Conservation (phyloP, 306 rosid species). For the Herpetospermum pedunculosum region DNA sequence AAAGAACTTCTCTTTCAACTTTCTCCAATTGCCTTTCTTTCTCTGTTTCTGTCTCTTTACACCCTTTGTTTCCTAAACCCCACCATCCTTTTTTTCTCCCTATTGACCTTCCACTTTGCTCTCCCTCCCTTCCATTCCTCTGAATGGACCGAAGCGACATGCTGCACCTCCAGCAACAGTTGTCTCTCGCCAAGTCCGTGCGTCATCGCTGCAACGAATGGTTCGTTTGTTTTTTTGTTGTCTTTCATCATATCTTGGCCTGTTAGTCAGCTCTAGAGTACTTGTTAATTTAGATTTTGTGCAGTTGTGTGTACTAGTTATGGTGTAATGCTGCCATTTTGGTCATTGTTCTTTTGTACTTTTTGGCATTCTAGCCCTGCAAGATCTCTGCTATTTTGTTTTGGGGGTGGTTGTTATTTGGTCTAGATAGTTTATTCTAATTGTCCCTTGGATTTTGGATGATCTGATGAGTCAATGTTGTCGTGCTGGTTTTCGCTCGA, state of each 20-base stretch:
- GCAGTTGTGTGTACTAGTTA: not conserved
- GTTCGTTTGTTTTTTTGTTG: constrained; percentile 31
- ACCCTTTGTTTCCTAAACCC: constrained; percentile 40
- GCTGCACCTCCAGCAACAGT: constrained; percentile 48
- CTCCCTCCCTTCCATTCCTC: constrained; percentile 20
- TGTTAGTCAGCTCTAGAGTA: not conserved
- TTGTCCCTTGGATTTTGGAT: not conserved
- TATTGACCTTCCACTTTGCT: constrained; percentile 29
- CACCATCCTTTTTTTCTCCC: constrained; percentile 26
- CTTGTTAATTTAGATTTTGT: not conserved
- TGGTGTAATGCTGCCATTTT: not conserved
- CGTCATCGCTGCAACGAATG: constrained; percentile 82
- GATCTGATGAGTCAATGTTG: not conserved
- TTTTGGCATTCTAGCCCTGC: not conserved
- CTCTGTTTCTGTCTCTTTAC: constrained; percentile 47
- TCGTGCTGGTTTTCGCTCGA: not conserved
- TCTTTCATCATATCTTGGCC: not conserved
- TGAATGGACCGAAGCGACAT: constrained; percentile 70
- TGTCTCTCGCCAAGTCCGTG: constrained; percentile 55
- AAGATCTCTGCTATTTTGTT: not conserved
- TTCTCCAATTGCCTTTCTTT: constrained; percentile 23
- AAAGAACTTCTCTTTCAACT: constrained; percentile 38
- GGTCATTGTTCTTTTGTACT: not conserved
- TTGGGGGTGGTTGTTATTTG: not conserved
- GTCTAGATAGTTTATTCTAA: not conserved